Evolutionary conservation across 257 asterid species (phyloP).

Genomic region (Ophiorrhiza pumila): DNA sequence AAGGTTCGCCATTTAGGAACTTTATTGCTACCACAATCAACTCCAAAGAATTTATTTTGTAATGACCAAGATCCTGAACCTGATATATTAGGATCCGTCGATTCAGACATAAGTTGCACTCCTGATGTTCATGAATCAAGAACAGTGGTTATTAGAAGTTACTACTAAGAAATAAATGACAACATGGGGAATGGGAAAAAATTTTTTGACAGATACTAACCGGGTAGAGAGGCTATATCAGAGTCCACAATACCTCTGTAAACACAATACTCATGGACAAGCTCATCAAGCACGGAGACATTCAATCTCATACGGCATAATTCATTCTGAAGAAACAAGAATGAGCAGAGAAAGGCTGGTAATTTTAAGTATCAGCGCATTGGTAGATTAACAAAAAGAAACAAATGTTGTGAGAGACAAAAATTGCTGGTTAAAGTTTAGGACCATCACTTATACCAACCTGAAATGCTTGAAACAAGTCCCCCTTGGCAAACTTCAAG

Average conservation of each 20-base stretch:
- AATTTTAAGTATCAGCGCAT: background rate
- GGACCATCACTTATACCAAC: constrained; percentile 29
- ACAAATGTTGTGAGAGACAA: background rate
- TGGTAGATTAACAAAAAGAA: background rate
- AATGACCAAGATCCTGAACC: constrained; percentile 46
- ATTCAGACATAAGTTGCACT: constrained; percentile 30
- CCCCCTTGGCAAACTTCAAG: constrained; percentile 95
- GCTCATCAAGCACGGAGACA: constrained; percentile 72
- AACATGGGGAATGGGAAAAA: background rate
- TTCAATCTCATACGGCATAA: constrained; percentile 82
- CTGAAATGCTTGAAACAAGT: constrained; percentile 89
- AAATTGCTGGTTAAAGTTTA: background rate
- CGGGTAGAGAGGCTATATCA: constrained; percentile 31
- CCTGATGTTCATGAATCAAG: constrained; percentile 30
- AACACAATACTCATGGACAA: constrained; percentile 86
- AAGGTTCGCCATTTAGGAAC: constrained; percentile 52
- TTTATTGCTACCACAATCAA: constrained; percentile 26
- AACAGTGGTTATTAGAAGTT: background rate
- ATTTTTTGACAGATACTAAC: constrained; percentile 35
- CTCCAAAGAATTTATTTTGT: constrained; percentile 34
- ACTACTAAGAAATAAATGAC: constrained; percentile 1
- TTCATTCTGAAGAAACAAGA: constrained; percentile 72
- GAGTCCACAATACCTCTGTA: constrained; percentile 86
- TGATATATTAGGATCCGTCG: constrained; percentile 36
- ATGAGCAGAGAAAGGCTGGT: background rate